Base-by-base conservation (phyloP, 1,139 yeast genomes). In the Blastobotrys capitulatus region DNA sequence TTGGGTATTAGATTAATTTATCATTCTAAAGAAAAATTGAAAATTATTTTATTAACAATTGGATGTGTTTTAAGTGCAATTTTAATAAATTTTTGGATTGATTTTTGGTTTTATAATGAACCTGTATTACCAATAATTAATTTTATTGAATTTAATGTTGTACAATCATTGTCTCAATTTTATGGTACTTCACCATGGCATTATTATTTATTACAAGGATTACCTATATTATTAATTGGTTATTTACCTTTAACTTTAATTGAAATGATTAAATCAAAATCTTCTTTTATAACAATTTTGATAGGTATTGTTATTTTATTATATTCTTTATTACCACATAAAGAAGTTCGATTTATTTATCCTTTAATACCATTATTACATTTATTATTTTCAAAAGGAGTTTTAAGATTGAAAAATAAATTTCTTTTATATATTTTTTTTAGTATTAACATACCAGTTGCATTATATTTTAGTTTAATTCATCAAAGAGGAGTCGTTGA, bases 101-200 rank as follows among this genome's bases (percentile, higher is more conserved):
- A 92, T 64, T 76, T 70, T 51, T 63, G 61, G 48, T 88, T 82
- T 62, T 90, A 87, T 63, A 77, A 77, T 0, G 54, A 52, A n/a
- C 45, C 50, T 9, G 77, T 80, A 0, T 71, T 87, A 50, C 96
- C 97, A 2, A 60, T 82, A 1, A 67, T 75, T 61, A 82, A 81
- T 58, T 92, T 89, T 63, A 59, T 87, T 47, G 78, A 80, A 60
- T 88, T 89, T 69, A 94, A 94, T 62, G 77, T 86, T 19, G 68
- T 85, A 8, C 79, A 80, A 46, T 80, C 86, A 31, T 72, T 89
- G 27, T 83, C 97, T 6, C 75, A 79, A 6, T 88, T 90, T 60
- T 94, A 94, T 65, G 99, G 99, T 0, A 72, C 75, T 0, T 82
- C 94, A 8, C 86, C 95, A 15, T 78, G 90, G 83, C 88, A 86